Base-by-base conservation (phyloP, 1,139 yeast species). In the Hansenula anomala region DNA sequence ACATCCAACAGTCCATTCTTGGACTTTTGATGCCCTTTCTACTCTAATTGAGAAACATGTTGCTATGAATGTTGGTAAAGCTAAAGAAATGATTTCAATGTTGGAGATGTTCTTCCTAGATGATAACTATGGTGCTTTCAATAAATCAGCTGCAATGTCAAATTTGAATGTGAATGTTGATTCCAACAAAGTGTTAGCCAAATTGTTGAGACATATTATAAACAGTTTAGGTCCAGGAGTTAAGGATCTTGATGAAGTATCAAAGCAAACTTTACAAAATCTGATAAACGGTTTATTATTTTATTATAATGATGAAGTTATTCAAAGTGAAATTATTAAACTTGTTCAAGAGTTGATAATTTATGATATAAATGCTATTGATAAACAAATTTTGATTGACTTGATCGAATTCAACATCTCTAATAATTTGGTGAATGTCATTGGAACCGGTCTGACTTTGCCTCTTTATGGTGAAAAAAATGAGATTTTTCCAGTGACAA, bases 1-100 rank as follows among this genome's bases (percentile, higher is more conserved):
- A 0, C 92, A 90, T 55, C 96, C 96, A 0, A 65, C 77, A 3
- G 89, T 92, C 13, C 89, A 86, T 55, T 72, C 75, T 41, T 83
- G 87, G 69, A 72, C 94, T 0, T 58, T 89, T 45, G 73, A 73
- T 38, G 74, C 95, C 0, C 59, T 85, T 29, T 60, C 73, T 4
- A 64, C 73, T 7, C 62, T 85, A 13, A 67, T 88, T 36, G 78
- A 77, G 34, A 66, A 75, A 6, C 84, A 80, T 40, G 56, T 76
- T 34, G 75, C 78, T 11, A 70, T 76, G 39, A 64, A 62, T 27
- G 52, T 65, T 1, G 49, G 55, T 6, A 61, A 65, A 14, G 64
- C 75, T 4, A 49, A 67, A 10, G 67, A 70, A 36, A 62, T 81
- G 1, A 60, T 86, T 1, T 57, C 60, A 1, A 54, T 74, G 1